A percentile compares a stretch with the other conserved stretches of the same genome.
Conservation (phyloP, 2,329 filamentous ascomycete genomes). For the Colletotrichum simmondsii region DNA sequence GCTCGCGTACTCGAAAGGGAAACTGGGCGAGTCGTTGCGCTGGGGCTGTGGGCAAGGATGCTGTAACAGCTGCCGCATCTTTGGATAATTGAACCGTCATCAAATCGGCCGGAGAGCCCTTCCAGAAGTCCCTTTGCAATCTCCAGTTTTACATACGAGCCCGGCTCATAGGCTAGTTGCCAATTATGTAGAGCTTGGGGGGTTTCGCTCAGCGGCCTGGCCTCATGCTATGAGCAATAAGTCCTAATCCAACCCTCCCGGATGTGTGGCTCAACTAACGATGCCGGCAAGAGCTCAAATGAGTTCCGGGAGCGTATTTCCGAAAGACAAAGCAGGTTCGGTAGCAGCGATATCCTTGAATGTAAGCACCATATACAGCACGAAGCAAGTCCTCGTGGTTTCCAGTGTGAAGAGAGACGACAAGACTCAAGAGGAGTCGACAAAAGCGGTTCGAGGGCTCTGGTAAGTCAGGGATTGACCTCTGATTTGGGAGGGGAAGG, state of each 20-base stretch:
- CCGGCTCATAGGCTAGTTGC: background rate
- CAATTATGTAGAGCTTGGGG: background rate
- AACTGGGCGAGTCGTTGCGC: background rate
- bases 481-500: background rate
- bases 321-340: background rate
- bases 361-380: background rate
- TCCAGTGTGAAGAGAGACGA: background rate
- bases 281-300: background rate
- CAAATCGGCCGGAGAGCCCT: background rate
- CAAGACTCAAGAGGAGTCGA: background rate
- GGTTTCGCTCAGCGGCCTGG: background rate
- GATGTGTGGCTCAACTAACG: background rate
- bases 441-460: background rate
- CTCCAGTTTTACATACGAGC: background rate
- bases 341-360: background rate
- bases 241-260: background rate
- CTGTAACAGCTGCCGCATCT: conserved; percentile 8
- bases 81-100: conserved; percentile 2
- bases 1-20: background rate
- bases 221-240: background rate
- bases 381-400: background rate
- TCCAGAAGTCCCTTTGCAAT: background rate
- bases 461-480: background rate
- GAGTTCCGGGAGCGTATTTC: background rate
- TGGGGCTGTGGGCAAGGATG: background rate